Evolutionary conservation across 164 flowering plant species (phyloP).

Genomic region (Sextonia rubra): DNA sequence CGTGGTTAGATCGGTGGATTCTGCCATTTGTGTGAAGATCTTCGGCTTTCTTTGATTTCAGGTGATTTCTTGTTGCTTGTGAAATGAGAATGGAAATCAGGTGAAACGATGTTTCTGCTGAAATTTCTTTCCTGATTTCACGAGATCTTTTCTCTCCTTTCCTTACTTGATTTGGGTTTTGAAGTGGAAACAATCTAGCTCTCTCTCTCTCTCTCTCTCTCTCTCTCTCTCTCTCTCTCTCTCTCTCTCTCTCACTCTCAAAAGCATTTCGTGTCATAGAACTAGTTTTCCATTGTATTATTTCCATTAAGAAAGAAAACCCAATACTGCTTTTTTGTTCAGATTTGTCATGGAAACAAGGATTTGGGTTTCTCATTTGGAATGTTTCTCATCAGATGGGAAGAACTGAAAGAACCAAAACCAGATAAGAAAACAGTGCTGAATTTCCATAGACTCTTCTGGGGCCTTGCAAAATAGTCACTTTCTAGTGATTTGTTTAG

Average conservation of each 20-base stretch:
- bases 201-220: no score
- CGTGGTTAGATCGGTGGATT: not conserved
- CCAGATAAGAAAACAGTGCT: not conserved
- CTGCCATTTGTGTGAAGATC: not conserved
- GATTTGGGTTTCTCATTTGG: not conserved
- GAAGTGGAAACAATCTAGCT: no score
- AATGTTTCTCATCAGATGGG: not conserved
- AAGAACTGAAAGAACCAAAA: not conserved
- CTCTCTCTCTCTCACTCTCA: no score
- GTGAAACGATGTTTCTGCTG: not conserved
- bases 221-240: no score
- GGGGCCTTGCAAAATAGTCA: no score
- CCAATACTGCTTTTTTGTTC: not conserved
- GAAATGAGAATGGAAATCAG: not conserved
- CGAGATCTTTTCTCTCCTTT: not conserved
- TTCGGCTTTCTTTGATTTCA: not conserved
- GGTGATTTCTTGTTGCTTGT: constrained; percentile 1
- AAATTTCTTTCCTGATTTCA: no score
- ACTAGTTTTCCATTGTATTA: not conserved
- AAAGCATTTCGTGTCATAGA: no score
- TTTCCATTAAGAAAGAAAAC: not conserved
- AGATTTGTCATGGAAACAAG: not conserved
- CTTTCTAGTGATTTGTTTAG: no score
- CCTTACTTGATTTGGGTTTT: not conserved
- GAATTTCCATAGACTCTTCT: no score